Base-by-base conservation (phyloP, 805 yeast species). In the Candida saitoana region DNA sequence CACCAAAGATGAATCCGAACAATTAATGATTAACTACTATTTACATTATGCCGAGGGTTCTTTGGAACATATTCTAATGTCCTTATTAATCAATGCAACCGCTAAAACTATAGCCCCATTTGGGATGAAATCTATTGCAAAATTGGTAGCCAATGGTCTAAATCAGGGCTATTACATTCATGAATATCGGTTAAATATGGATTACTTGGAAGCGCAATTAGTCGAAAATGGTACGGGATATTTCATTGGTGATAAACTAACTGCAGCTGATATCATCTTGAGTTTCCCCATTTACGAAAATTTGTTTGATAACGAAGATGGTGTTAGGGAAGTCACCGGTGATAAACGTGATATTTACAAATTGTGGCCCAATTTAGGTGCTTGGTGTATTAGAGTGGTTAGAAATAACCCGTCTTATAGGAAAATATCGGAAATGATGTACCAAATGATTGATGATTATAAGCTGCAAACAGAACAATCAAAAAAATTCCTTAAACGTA, bases 11-110 rank as follows among this genome's bases (percentile, higher is more conserved):
- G 71, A 60, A 8, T 66, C 63, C 7, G 75, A 73, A 20, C 61
- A 59, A 34, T 69, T 73, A 12, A 47, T 62, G 39, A 72, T 79
- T 22, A 77, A 77, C 46, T 82, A 76, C 55, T 79, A 63, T 46
- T 55, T 79, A 35, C 79, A 78, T 52, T 79, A 74, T 50, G 56
- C 76, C 9, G 91, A 84, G 56, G 87, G 82, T 1, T 72, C 84
- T 14, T 56, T 84, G 16, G 80, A 77, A 54, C 79, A 78, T 14
- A 60, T 72, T 5, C 54, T 75, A 40, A 60, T 68, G 36, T 44
- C 69, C 4, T 55, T 69, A 49, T 55, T 58, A 43, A 59, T 69
- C 63, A 57, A 66, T 63, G 56, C 67, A 3, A 60, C 60, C 18
- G 74, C 73, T 4, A 72, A 66, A 44, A 49, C 59, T 3, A 49